A percentile compares a stretch with the other conserved stretches of the same genome.
phyloP scores from a whole-genome alignment of 2,329 filamentous ascomycete species.

The Elsinoe batatas region DNA sequence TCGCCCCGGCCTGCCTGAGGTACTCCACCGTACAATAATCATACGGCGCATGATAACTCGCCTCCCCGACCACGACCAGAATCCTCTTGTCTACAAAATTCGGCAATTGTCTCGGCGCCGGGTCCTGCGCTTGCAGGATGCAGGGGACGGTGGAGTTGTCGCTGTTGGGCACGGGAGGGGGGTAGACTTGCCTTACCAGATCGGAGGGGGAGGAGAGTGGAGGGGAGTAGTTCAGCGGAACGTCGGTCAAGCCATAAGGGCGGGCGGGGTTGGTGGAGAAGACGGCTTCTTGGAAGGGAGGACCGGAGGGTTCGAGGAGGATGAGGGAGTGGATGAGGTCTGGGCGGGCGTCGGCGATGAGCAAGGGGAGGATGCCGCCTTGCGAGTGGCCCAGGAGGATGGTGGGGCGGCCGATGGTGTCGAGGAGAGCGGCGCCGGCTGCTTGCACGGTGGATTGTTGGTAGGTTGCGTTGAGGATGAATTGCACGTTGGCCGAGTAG shows the following conservation, averaged over 20 bases:
- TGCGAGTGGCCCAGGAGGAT: conserved; percentile 44
- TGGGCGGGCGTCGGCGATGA: conserved; percentile 41
- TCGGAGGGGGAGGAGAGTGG: conserved; percentile 21
- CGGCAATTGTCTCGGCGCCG: conserved; percentile 34
- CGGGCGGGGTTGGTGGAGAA: conserved; percentile 17
- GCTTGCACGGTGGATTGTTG: conserved; percentile 28
- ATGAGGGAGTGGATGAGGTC: conserved; percentile 41
- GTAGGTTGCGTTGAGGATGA: conserved; percentile 24
- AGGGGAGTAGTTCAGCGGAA: conserved; percentile 28
- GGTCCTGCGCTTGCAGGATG: conserved; percentile 29
- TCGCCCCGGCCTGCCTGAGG: conserved; percentile 43
- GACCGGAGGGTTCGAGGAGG: conserved; percentile 44
- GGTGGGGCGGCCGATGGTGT: conserved; percentile 30
- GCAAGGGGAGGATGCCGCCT: conserved; percentile 38
- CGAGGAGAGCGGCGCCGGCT: conserved; percentile 34
- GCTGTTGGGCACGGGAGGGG: conserved; percentile 21
- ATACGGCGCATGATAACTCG: conserved; percentile 45
- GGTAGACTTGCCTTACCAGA: conserved; percentile 20
- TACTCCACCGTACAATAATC: conserved; percentile 47
- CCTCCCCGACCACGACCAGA: conserved; percentile 42
- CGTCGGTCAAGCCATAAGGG: conserved; percentile 27
- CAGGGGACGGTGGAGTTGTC: conserved; percentile 24
- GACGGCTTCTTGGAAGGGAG: conserved; percentile 34
- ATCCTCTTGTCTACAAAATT: conserved; percentile 42
- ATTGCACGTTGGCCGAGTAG: conserved; percentile 35